phyloP scores from a whole-genome alignment of 140 eudicot genomes.

The Artemisia princeps region DNA sequence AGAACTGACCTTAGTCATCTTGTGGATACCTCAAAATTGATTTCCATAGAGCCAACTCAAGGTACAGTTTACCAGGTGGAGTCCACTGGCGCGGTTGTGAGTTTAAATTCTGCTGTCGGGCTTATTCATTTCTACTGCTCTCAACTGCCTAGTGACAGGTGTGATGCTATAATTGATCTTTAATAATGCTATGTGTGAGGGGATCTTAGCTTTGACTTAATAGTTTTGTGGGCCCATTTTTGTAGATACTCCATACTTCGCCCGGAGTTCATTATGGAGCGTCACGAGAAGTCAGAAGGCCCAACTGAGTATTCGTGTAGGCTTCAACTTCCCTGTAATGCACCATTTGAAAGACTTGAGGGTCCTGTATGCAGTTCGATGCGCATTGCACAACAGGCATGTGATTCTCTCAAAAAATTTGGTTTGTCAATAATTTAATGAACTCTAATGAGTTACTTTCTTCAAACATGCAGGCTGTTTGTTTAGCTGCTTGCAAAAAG shows the following conservation, averaged over 20 bases:
- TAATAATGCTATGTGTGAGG: conserved; percentile 1
- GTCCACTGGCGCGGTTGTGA: conserved; percentile 96
- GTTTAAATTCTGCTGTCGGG: conserved; percentile 97
- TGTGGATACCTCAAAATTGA: conserved; percentile 52
- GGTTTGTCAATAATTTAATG: not conserved
- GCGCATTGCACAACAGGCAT: conserved; percentile 97
- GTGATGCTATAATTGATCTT: not conserved
- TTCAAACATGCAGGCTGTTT: conserved; percentile 66
- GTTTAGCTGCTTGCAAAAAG: conserved; percentile 98
- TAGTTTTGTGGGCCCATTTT: not conserved
- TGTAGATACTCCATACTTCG: conserved; percentile 89
- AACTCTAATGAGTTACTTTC: not conserved
- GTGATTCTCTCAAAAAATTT: conserved; percentile 6
- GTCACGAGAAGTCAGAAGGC: conserved; percentile 77
- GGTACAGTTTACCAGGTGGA: conserved; percentile 79
- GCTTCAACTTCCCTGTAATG: conserved; percentile 98
- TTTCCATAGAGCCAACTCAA: conserved; percentile 55
- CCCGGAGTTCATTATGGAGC: conserved; percentile 91
- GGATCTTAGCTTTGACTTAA: conserved; percentile 9
- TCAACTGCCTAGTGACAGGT: conserved; percentile 98
- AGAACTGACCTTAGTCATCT: conserved; percentile 95
- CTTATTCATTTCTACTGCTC: conserved; percentile 96
- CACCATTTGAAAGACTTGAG: conserved; percentile 89
- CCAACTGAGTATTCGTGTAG: conserved; percentile 85
- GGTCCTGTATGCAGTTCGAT: conserved; percentile 94